Evolutionary conservation across 306 rosid genomes (phyloP).

Genomic region (Fagus sylvatica): DNA sequence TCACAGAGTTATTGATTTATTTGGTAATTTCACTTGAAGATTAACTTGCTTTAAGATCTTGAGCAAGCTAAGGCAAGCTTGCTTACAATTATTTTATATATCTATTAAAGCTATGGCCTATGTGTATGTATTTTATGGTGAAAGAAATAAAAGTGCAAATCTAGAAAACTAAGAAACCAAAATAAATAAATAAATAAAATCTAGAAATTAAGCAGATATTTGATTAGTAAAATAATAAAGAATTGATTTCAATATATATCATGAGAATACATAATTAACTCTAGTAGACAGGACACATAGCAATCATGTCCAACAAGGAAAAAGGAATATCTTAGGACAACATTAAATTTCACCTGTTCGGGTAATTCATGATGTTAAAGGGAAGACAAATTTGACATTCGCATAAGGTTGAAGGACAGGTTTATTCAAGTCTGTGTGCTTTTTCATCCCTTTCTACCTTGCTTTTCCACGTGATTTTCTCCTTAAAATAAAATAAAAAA

Average conservation of each 20-base stretch:
- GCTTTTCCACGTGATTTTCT: slow-evolving; percentile 41
- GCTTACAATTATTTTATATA: too few relatives aligned
- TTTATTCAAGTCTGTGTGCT: slow-evolving; percentile 10
- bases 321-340: neutral
- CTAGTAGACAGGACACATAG: neutral
- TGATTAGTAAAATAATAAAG: too few relatives aligned
- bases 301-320: neutral
- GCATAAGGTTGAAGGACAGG: neutral
- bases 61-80: neutral
- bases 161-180: too few relatives aligned
- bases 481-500: neutral
- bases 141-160: too few relatives aligned
- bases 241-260: neutral
- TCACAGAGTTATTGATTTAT: neutral
- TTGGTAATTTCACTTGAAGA: neutral
- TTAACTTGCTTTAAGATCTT: neutral
- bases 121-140: too few relatives aligned
- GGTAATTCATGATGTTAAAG: slow-evolving; percentile 9
- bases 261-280: neutral
- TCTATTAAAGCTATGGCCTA: too few relatives aligned
- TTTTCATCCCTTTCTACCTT: slow-evolving; percentile 1
- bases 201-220: too few relatives aligned
- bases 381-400: slow-evolving; percentile 10
- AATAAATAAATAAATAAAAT: too few relatives aligned
- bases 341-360: slow-evolving; percentile 1